Conservation (phyloP, 2,329 filamentous ascomycete species). For the Cercospora sesami region DNA sequence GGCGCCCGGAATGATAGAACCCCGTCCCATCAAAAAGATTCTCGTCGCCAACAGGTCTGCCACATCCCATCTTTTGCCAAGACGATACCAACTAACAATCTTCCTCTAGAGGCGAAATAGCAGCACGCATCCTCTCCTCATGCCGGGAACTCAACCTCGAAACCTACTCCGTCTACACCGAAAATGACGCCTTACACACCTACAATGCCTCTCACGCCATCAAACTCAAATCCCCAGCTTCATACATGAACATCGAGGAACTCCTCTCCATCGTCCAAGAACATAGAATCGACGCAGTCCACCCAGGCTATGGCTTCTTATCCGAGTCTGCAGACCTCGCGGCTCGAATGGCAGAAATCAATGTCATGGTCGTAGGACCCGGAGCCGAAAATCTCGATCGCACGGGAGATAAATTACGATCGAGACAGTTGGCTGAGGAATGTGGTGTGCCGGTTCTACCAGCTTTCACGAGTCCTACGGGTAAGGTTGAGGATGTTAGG, state of each 20-base stretch:
- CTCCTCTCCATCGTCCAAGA: constrained; percentile 52
- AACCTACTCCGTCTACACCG: constrained; percentile 58
- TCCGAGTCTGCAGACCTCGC: constrained; percentile 57
- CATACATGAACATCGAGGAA: constrained; percentile 55
- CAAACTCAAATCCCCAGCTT: constrained; percentile 51
- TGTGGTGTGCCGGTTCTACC: constrained; percentile 56
- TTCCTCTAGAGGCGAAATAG: constrained; percentile 60
- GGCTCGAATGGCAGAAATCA: constrained; percentile 49
- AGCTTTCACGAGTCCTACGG: constrained; percentile 50
- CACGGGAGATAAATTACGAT: constrained; percentile 59
- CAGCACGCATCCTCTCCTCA: constrained; percentile 59
- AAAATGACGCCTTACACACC: constrained; percentile 57
- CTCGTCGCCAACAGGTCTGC: constrained; percentile 35
- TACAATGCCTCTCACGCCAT: constrained; percentile 54
- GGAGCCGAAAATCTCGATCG: constrained; percentile 57
- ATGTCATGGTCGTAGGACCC: constrained; percentile 55
- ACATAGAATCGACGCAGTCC: constrained; percentile 56
- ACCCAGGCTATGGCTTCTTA: constrained; percentile 65
- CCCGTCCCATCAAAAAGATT: constrained; percentile 33
- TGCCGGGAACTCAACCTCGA: constrained; percentile 60
- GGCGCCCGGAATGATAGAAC: constrained; percentile 14
- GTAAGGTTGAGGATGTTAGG: constrained; percentile 45
- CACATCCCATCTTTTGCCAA: constrained; percentile 8
- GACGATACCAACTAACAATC: not conserved
- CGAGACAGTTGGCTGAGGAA: constrained; percentile 52